These are phyloP conservation scores for Mariannaea elegans DNA, from an alignment of 2,329 filamentous ascomycete species.

Conservation along the genomic window DNA sequence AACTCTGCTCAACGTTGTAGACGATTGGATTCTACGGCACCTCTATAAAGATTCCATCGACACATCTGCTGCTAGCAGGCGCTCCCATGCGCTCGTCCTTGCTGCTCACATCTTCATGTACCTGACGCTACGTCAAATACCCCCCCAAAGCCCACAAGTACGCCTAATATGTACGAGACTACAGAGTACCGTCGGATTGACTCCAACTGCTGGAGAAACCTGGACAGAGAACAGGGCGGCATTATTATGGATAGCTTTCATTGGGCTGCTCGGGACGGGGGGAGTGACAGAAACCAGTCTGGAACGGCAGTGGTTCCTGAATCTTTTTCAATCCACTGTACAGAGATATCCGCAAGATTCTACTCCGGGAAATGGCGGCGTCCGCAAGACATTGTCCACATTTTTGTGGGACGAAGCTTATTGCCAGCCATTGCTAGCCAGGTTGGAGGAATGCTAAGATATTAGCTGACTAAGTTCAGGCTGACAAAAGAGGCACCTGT, in stretches of 20 bases:
- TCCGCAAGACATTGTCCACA: neutral
- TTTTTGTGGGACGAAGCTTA: constrained; percentile 4
- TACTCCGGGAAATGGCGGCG: neutral
- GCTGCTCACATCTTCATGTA: constrained; percentile 9
- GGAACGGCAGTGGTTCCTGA: neutral
- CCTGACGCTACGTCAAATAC: neutral
- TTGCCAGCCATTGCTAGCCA: neutral
- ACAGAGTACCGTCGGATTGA: neutral
- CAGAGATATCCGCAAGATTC: neutral
- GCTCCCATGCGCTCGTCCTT: neutral
- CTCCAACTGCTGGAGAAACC: neutral
- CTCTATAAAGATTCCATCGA: neutral
- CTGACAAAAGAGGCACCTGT: too few species aligned
- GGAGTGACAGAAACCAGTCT: neutral
- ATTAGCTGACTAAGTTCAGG: too few species aligned
- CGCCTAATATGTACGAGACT: constrained; percentile 1
- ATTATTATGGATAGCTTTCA: constrained; percentile 1
- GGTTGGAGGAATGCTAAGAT: neutral
- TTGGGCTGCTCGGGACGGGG: constrained; percentile 3
- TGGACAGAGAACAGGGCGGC: neutral
- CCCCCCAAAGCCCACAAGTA: neutral
- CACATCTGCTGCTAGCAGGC: neutral
- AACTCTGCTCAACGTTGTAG: neutral
- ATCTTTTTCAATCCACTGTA: neutral
- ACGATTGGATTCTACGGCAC: neutral